Conservation (phyloP, 2,329 filamentous ascomycete species). For the Penicillium palitans region DNA sequence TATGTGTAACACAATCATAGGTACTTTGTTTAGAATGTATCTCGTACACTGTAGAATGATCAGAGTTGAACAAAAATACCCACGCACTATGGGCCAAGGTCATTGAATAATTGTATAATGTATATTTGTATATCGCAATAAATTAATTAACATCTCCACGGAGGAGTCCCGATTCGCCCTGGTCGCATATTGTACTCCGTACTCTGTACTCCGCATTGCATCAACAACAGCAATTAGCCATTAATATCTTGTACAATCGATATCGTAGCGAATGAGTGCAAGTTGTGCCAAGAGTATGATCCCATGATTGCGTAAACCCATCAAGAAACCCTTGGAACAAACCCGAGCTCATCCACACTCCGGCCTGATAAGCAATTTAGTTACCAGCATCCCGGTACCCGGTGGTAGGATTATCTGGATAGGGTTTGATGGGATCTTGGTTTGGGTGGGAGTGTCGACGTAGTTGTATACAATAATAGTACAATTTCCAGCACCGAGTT, state of each 20-base stretch:
- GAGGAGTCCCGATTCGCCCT: neutral
- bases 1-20: neutral
- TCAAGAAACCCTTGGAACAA: neutral
- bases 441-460: neutral
- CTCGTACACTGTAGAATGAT: neutral
- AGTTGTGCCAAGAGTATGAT: slow-evolving; percentile 2
- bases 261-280: neutral
- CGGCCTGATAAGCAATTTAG: neutral
- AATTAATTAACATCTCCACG: neutral
- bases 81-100: neutral
- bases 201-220: neutral
- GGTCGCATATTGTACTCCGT: neutral
- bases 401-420: neutral
- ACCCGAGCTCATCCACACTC: neutral
- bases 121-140: neutral
- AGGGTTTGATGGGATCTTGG: neutral
- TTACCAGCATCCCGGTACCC: slow-evolving; percentile 2
- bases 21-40: neutral
- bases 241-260: neutral
- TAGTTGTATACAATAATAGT: neutral
- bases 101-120: neutral
- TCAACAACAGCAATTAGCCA: neutral
- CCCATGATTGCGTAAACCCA: slow-evolving; percentile 7
- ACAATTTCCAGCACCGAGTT: neutral
- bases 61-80: neutral